Conservation (phyloP, 116 monocot species). For the Zostera marina region DNA sequence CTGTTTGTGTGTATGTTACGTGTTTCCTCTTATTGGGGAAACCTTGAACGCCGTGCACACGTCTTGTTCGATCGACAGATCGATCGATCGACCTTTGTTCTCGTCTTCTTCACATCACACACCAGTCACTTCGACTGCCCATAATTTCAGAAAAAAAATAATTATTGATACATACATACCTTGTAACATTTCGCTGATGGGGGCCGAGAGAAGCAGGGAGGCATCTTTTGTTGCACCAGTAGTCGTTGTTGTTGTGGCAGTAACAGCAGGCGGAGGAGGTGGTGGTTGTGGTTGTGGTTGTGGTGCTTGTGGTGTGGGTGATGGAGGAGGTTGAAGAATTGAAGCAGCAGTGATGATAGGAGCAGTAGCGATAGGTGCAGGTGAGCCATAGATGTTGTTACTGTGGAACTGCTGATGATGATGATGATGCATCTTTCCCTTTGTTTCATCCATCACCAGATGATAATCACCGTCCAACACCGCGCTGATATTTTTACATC, state of each 20-base stretch:
- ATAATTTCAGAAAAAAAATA: background rate
- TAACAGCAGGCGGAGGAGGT: slow-evolving; percentile 5
- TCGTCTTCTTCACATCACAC: background rate
- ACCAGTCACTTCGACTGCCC: too few species aligned
- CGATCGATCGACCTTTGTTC: too few species aligned
- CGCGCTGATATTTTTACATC: background rate
- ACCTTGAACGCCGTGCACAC: slow-evolving; percentile 64
- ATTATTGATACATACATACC: slow-evolving; percentile 46
- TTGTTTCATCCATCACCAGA: slow-evolving; percentile 1
- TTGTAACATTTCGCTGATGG: slow-evolving; percentile 15
- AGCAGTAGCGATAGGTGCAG: slow-evolving; percentile 1
- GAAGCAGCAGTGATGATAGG: slow-evolving; percentile 1
- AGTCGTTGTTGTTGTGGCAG: slow-evolving; percentile 6
- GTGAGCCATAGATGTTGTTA: slow-evolving; percentile 8
- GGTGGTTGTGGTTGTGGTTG: slow-evolving; percentile 6
- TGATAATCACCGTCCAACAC: background rate
- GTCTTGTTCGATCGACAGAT: slow-evolving; percentile 8
- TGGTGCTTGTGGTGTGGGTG: slow-evolving; percentile 1
- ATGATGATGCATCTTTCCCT: slow-evolving; percentile 4
- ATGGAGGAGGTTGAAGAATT: slow-evolving; percentile 1
- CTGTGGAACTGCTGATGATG: slow-evolving; percentile 2
- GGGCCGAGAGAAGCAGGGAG: slow-evolving; percentile 2
- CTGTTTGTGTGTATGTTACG: slow-evolving; percentile 6
- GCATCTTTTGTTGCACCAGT: slow-evolving; percentile 10
- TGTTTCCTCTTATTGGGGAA: slow-evolving; percentile 7